Conservation (phyloP, 345 rosid species). For the Salix arbutifolia region DNA sequence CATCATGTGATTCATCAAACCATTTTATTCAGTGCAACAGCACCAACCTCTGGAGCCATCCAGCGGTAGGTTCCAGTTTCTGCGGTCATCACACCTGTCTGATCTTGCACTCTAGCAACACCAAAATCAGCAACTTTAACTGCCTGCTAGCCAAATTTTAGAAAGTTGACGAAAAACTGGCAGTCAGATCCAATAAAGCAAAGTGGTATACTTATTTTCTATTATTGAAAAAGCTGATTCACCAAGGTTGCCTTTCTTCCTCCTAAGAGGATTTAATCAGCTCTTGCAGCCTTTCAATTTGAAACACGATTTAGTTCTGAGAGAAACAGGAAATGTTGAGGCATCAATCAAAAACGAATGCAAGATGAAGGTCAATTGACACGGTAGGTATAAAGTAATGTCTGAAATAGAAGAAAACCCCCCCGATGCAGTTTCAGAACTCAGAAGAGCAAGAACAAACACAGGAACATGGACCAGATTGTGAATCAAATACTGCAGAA, state of each 20-base stretch:
- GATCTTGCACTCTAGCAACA: slow-evolving; percentile 60
- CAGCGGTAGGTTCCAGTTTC: slow-evolving; percentile 78
- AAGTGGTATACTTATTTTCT: not conserved
- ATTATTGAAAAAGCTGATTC: slow-evolving; percentile 5
- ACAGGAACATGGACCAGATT: not conserved
- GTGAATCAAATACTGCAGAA: slow-evolving; percentile 1
- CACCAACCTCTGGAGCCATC: slow-evolving; percentile 82
- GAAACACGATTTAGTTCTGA: not conserved
- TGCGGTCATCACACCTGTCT: slow-evolving; percentile 66
- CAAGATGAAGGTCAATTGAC: not conserved
- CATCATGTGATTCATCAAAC: not conserved
- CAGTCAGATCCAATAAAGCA: not conserved
- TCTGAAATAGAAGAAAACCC: too few species aligned
- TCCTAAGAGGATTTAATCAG: not conserved
- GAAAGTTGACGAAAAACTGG: slow-evolving; percentile 7
- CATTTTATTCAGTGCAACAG: not conserved
- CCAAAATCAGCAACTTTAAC: slow-evolving; percentile 76
- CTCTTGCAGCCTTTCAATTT: not conserved
- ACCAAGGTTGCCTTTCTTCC: not conserved
- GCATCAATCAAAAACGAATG: not conserved
- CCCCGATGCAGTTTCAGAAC: not conserved
- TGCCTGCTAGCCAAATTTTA: slow-evolving; percentile 32
- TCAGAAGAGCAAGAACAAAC: not conserved
- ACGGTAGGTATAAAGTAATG: not conserved
- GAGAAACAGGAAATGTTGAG: not conserved